These are phyloP conservation scores for Azolla pinnata DNA, from an alignment of 75 land plant species.

Conservation along the genomic window DNA sequence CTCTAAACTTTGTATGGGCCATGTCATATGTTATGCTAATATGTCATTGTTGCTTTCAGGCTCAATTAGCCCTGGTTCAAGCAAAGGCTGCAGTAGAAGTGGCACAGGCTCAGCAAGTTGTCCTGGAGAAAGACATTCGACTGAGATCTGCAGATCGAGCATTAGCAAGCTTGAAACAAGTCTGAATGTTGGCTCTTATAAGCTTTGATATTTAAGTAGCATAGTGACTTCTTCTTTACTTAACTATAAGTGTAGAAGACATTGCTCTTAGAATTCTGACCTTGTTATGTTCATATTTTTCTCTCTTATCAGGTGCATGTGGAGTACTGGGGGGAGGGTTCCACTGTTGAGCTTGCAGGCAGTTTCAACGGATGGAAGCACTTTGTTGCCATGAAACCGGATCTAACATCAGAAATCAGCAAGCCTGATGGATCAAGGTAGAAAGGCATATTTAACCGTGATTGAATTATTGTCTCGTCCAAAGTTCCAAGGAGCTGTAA, in stretches of 20 bases:
- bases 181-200: no score
- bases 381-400: slow-evolving; percentile 50
- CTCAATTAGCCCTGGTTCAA: slow-evolving; percentile 46
- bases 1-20: neutral
- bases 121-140: slow-evolving; percentile 50
- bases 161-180: slow-evolving; percentile 53
- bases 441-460: slow-evolving; percentile 3
- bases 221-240: no score
- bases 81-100: slow-evolving; percentile 50
- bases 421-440: slow-evolving; percentile 49
- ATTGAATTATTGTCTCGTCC: no score
- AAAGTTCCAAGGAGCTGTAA: no score
- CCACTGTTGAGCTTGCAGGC: slow-evolving; percentile 73
- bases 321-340: slow-evolving; percentile 56
- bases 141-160: slow-evolving; percentile 49
- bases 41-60: slow-evolving; percentile 4
- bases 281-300: no score
- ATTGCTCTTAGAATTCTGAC: no score
- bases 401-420: slow-evolving; percentile 35
- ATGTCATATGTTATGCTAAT: neutral
- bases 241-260: no score
- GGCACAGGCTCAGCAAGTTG: slow-evolving; percentile 34
- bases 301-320: slow-evolving; percentile 47
- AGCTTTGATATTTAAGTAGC: no score
- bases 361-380: slow-evolving; percentile 98